Percentiles rank a stretch among this genome's conserved stretches.
phyloP scores from a whole-genome alignment of 2,329 filamentous ascomycete species.

The Thielaviopsis musarum region DNA sequence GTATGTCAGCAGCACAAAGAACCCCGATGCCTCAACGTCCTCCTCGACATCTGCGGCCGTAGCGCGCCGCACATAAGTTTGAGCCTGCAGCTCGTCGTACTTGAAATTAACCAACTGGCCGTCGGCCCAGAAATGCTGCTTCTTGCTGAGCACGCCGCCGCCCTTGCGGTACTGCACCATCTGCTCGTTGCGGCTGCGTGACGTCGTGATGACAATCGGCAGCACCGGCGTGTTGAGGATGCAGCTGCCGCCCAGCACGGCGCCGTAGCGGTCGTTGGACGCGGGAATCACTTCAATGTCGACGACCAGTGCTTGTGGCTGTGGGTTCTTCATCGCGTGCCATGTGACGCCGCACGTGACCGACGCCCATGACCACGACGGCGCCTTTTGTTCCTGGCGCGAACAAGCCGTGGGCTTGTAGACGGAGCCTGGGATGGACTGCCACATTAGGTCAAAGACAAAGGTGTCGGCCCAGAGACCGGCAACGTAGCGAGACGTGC shows the following conservation, averaged over 20 bases:
- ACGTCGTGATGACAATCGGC: constrained; percentile 10
- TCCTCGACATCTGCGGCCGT: constrained; percentile 3
- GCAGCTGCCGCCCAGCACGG: constrained; percentile 9
- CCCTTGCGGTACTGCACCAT: constrained; percentile 10
- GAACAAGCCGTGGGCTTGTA: constrained; percentile 6
- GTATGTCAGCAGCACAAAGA: constrained; percentile 11
- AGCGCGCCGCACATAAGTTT: constrained; percentile 8
- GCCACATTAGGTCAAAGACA: constrained; percentile 11
- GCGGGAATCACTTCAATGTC: constrained; percentile 9
- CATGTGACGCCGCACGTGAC: constrained; percentile 10
- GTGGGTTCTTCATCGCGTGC: constrained; percentile 12
- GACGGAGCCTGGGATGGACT: constrained; percentile 9
- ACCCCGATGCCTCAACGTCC: constrained; percentile 8
- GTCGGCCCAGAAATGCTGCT: constrained; percentile 11
- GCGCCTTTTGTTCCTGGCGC: constrained; percentile 7
- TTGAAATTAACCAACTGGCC: constrained; percentile 10
- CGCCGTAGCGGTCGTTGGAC: constrained; percentile 5
- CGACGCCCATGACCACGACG: constrained; percentile 11
- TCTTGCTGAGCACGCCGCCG: constrained; percentile 10
- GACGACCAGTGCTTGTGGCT: constrained; percentile 10
- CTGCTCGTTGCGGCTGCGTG: constrained; percentile 6
- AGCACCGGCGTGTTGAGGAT: constrained; percentile 11
- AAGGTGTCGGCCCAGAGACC: constrained; percentile 17
- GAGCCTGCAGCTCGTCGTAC: constrained; percentile 10
- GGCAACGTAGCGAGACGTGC: constrained; percentile 16